Base-by-base conservation (phyloP, 2,329 filamentous ascomycete species). In the Fusarium graminum region DNA sequence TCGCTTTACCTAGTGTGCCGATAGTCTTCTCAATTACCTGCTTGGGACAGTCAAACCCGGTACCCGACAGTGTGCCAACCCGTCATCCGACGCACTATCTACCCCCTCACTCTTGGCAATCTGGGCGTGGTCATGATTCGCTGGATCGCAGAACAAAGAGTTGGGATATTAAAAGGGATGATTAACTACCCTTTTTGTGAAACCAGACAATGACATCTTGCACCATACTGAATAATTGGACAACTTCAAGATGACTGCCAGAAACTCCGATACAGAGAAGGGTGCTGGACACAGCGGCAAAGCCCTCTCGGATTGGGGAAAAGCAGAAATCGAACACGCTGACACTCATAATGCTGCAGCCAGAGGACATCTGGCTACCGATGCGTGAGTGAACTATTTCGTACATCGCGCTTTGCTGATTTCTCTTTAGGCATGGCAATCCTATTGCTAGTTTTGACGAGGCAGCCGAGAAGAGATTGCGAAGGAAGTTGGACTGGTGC, bases 41-140 rank as follows among this genome's bases (percentile, higher is more conserved):
- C 16, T 40, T 34, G n/a, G 17, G 41, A 22, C 22, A 41, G 3
- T 22, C 26, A 17, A 42, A 61, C 59, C 59, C 59, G 25, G 59
- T 62, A 62, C 14, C 59, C 59, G 59, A 61, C 28, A 41, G 12
- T 22, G 6, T 19, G 2, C 11, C 3, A 26, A 32, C 32, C 59
- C 47, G 47, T 39, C 39, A 55, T 16, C 57, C 59, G 59, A 61
- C 51, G 19, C 22, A 39, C 42, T 17, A 61, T 56, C n/a, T 1
- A 29, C 36, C 51, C 59, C 59, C 59, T 47, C 57, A 46, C 26
- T 61, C 59, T 61, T 56, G 59, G 59, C 59, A 62, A 16, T 30
- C n/a, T 39, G 36, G 56, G 40, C 25, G 28, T 13, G 12, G 4
- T 7, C 29, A 4, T 19, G 41, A 36, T 55, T 32, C 41, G 59